These are phyloP conservation scores for Epicoccum sorghinum DNA, from an alignment of 2,329 filamentous ascomycete species.

Conservation along the genomic window DNA sequence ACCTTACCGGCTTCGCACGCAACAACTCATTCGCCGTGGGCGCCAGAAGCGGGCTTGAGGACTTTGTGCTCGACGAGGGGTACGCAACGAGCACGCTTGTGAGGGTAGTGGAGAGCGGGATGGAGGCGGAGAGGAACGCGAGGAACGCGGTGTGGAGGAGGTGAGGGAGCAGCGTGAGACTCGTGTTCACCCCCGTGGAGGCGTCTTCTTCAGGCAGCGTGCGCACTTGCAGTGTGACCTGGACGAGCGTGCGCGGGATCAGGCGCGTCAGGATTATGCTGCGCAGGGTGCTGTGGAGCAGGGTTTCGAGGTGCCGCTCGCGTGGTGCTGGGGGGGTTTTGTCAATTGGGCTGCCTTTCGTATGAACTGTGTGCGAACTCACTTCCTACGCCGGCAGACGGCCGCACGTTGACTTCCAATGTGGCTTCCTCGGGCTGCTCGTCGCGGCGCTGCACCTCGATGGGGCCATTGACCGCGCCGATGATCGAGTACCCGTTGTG, in stretches of 20 bases:
- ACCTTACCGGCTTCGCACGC: conserved; percentile 74
- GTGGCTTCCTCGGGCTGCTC: conserved; percentile 90
- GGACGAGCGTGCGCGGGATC: conserved; percentile 78
- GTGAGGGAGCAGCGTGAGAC: conserved; percentile 78
- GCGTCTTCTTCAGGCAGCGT: conserved; percentile 71
- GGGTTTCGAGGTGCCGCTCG: conserved; percentile 77
- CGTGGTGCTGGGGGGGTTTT: conserved; percentile 41
- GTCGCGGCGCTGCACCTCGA: conserved; percentile 87
- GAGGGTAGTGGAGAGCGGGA: conserved; percentile 79
- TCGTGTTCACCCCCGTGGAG: conserved; percentile 67
- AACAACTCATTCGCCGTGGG: conserved; percentile 69
- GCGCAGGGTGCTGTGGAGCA: conserved; percentile 73
- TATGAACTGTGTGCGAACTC: conserved; percentile 32
- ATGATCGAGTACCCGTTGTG: conserved; percentile 80
- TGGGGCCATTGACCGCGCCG: conserved; percentile 87
- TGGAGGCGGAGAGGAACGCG: conserved; percentile 78
- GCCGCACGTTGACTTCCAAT: conserved; percentile 88
- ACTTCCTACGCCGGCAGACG: conserved; percentile 83
- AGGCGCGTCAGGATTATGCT: conserved; percentile 76
- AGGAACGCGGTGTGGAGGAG: conserved; percentile 84
- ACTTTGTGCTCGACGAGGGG: conserved; percentile 68
- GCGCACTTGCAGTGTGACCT: conserved; percentile 80
- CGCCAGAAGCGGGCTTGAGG: conserved; percentile 52
- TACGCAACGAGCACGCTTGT: conserved; percentile 83
- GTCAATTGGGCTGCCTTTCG: neutral